Evolutionary conservation across 805 yeast genomes (phyloP).

Genomic region (Hanseniaspora jakobsenii): DNA sequence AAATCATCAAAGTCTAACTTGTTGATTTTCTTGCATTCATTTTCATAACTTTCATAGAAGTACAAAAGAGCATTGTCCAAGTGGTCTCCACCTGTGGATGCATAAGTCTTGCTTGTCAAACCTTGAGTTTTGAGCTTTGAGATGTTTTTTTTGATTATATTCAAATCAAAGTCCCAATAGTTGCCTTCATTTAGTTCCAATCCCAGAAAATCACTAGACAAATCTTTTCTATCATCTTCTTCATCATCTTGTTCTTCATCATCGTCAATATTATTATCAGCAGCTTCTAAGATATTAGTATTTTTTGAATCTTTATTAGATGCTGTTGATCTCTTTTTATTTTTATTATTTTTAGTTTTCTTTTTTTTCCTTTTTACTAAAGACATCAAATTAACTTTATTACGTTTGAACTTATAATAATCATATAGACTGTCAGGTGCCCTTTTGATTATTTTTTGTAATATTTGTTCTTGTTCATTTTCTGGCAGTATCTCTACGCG

Average conservation of each 20-base stretch:
- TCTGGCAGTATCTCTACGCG: constrained; percentile 51
- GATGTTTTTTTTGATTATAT: constrained; percentile 35
- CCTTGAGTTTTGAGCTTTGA: constrained; percentile 49
- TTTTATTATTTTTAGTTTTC: constrained; percentile 13
- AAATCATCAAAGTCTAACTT: constrained; percentile 78
- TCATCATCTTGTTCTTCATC: constrained; percentile 3
- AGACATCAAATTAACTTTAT: constrained; percentile 24
- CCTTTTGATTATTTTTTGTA: constrained; percentile 29
- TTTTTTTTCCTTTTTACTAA: constrained; percentile 15
- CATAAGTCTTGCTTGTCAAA: constrained; percentile 33
- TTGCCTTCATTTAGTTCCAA: constrained; percentile 18
- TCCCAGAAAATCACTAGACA: constrained; percentile 7
- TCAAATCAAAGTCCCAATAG: constrained; percentile 34
- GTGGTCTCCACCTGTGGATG: constrained; percentile 17
- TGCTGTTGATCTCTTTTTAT: background rate
- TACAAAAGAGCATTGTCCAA: constrained; percentile 28
- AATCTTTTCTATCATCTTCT: constrained; percentile 15
- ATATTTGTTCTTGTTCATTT: constrained; percentile 37
- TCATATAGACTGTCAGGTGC: constrained; percentile 28
- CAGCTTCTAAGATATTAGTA: constrained; percentile 19
- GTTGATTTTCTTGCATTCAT: constrained; percentile 31
- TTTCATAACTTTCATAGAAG: constrained; percentile 45
- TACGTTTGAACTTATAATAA: constrained; percentile 23
- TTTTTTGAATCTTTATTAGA: too few relatives aligned
- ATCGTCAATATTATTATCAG: constrained; percentile 13